These are phyloP conservation scores for Trypanosoma cruzi DNA, from an alignment of 208 protist species.

Conservation along the genomic window DNA sequence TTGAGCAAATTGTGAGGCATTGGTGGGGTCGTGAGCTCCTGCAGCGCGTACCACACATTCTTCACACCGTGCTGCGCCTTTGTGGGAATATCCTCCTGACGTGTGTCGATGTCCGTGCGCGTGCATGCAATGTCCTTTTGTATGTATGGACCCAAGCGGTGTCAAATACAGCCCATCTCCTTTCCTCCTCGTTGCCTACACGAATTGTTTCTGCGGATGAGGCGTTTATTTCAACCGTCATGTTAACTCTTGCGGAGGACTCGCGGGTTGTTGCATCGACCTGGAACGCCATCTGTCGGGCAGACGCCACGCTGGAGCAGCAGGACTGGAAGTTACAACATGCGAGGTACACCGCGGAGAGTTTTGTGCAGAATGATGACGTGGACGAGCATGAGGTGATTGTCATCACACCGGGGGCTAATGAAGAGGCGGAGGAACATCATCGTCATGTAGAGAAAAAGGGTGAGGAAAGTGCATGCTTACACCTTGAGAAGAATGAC, in stretches of 20 bases:
- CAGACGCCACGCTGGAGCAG: slow-evolving; percentile 24
- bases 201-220: slow-evolving; percentile 26
- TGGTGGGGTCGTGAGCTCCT: slow-evolving; percentile 30
- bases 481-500: not conserved
- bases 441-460: slow-evolving; percentile 10
- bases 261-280: slow-evolving; percentile 50
- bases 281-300: slow-evolving; percentile 56
- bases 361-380: not conserved
- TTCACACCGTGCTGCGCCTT: slow-evolving; percentile 25
- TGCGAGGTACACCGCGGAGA: slow-evolving; percentile 3
- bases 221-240: slow-evolving; percentile 30
- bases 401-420: not conserved
- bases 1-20: slow-evolving; percentile 23
- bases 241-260: slow-evolving; percentile 34
- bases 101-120: slow-evolving; percentile 17
- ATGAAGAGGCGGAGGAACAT: not conserved
- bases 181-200: not conserved
- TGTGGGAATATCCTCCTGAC: slow-evolving; percentile 37
- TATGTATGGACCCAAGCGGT: slow-evolving; percentile 44
- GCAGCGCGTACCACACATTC: slow-evolving; percentile 19
- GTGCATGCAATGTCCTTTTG: slow-evolving; percentile 50
- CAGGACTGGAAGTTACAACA: slow-evolving; percentile 39
- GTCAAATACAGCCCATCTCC: not conserved
- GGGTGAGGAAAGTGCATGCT: not conserved
- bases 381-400: not conserved